Evolutionary conservation across 192 early-diverging fungal genomes (phyloP).

Genomic region (Funneliformis mosseae): DNA sequence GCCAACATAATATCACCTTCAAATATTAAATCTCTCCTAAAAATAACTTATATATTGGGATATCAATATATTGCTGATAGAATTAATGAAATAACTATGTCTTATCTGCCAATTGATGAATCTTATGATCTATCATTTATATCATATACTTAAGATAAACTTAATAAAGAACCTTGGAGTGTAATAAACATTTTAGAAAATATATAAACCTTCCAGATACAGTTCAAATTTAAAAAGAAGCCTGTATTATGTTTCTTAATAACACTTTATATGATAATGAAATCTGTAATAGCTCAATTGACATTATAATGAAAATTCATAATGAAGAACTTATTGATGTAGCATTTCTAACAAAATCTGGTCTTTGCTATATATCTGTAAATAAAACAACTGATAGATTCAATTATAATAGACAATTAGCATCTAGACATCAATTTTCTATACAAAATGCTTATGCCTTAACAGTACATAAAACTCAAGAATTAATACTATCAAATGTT

Average conservation of each 20-base stretch:
- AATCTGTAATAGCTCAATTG: neutral
- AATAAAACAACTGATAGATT: neutral
- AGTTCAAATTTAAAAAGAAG: neutral
- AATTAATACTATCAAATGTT: neutral
- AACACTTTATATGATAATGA: neutral
- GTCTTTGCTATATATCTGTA: neutral
- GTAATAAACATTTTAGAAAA: neutral
- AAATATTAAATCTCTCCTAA: too few species aligned
- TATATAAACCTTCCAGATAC: neutral
- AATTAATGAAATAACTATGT: too few species aligned
- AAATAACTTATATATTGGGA: too few species aligned
- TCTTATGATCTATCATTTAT: neutral
- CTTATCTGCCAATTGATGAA: neutral
- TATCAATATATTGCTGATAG: too few species aligned
- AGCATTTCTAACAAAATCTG: neutral
- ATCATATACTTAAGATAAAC: neutral
- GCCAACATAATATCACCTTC: too few species aligned
- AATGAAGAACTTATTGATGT: neutral
- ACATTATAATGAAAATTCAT: constrained; percentile 1
- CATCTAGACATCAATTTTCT: neutral
- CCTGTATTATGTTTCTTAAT: neutral
- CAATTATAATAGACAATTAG: neutral
- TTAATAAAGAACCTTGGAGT: neutral
- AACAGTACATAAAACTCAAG: neutral
- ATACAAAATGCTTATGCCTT: constrained; percentile 1